Conservation (phyloP, 2,329 filamentous ascomycete genomes). For the Tothia fuscella region DNA sequence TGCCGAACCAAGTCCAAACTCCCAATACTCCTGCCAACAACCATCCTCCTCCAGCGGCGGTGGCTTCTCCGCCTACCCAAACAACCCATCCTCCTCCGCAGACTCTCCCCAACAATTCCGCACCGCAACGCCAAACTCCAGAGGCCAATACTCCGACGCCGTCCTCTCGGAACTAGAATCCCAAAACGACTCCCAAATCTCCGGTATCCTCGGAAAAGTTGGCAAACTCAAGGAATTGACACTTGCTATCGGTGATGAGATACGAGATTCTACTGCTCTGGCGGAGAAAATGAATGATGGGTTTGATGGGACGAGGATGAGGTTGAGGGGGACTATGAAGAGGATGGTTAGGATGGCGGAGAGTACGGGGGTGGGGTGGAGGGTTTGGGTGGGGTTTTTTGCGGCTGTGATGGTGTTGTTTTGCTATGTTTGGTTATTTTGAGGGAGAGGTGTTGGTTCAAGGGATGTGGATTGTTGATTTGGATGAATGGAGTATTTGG, state of each 20-base stretch:
- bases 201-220: slow-evolving; percentile 85
- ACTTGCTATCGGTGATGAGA: slow-evolving; percentile 86
- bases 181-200: slow-evolving; percentile 84
- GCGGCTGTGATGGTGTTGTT: slow-evolving; percentile 71
- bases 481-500: no score
- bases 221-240: slow-evolving; percentile 80
- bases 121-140: slow-evolving; percentile 37
- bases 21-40: no score
- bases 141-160: slow-evolving; percentile 84
- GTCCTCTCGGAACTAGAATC: slow-evolving; percentile 89
- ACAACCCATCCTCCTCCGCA: slow-evolving; percentile 4
- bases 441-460: no score
- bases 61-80: slow-evolving; percentile 25
- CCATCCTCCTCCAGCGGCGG: slow-evolving; percentile 8
- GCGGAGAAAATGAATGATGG: slow-evolving; percentile 93
- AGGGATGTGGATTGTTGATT: no score
- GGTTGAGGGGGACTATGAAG: slow-evolving; percentile 87
- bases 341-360: slow-evolving; percentile 94
- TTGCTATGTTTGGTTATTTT: slow-evolving; percentile 86
- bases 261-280: slow-evolving; percentile 75
- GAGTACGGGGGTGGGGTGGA: slow-evolving; percentile 89
- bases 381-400: slow-evolving; percentile 85
- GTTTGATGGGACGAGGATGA: slow-evolving; percentile 74
- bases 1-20: slow-evolving; percentile 15
- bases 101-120: slow-evolving; percentile 19